Conservation (phyloP, 2,329 filamentous ascomycete species). For the Ophiostoma perfectum region DNA sequence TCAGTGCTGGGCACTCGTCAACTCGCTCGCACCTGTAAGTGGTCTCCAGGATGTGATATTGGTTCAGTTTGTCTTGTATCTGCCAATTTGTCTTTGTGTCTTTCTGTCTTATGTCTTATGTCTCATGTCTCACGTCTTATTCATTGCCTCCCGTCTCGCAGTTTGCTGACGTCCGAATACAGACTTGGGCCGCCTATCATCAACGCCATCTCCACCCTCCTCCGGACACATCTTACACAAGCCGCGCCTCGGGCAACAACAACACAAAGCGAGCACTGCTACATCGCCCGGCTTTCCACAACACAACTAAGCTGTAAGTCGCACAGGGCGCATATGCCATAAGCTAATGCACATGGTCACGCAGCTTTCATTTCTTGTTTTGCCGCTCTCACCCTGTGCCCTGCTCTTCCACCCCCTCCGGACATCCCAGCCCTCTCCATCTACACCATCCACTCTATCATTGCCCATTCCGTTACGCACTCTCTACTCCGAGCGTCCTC, state of each 20-base stretch:
- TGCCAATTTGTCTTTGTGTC: neutral
- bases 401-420: neutral
- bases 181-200: conserved; percentile 7
- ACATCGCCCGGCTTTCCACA: neutral
- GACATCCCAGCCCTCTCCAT: neutral
- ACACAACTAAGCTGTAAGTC: neutral
- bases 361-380: neutral
- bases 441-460: neutral
- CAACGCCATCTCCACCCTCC: neutral
- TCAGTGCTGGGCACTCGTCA: conserved; percentile 21
- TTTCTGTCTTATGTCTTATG: neutral
- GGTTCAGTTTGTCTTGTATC: too few species aligned
- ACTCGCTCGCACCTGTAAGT: neutral
- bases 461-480: neutral
- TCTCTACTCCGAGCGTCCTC: neutral
- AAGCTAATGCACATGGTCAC: conserved; percentile 10
- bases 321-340: conserved; percentile 5
- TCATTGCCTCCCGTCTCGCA: neutral
- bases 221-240: conserved; percentile 4
- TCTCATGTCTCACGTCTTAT: neutral
- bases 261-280: neutral
- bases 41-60: too few species aligned
- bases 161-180: conserved; percentile 13
- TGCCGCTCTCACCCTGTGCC: neutral
- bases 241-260: conserved; percentile 1